Percentiles rank a stretch among this genome's conserved stretches.
phyloP scores from a whole-genome alignment of 306 rosid species.

The Alnus rubra region DNA sequence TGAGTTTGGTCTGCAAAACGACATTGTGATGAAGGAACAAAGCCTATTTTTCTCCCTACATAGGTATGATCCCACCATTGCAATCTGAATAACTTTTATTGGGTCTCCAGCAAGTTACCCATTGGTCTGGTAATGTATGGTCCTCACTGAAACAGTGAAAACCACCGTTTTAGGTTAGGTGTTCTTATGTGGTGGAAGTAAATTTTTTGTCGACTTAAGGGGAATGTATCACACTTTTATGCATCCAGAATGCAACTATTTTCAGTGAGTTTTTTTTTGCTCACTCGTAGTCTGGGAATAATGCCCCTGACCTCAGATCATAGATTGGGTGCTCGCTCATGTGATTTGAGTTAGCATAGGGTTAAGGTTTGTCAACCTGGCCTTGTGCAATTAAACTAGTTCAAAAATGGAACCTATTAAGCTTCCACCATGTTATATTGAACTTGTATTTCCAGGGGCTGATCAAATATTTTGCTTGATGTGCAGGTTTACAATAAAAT shows the following conservation, averaged over 20 bases:
- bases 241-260: neutral
- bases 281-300: neutral
- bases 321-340: neutral
- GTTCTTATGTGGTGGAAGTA: neutral
- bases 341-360: neutral
- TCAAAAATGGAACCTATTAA: neutral
- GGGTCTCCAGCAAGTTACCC: neutral
- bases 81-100: neutral
- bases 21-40: slow-evolving; percentile 20
- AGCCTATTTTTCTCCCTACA: slow-evolving; percentile 13
- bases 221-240: neutral
- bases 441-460: neutral
- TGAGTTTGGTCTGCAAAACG: slow-evolving; percentile 4
- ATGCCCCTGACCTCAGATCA: neutral
- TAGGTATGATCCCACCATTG: slow-evolving; percentile 32
- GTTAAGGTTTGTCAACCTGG: neutral
- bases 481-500: slow-evolving; percentile 43
- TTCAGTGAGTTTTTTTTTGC: neutral
- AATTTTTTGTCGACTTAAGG: neutral
- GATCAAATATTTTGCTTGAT: slow-evolving; percentile 26
- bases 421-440: neutral
- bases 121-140: neutral
- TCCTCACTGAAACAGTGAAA: neutral
- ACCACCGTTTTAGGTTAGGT: neutral
- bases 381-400: neutral